A percentile compares a stretch with the other conserved stretches of the same genome.
Evolutionary conservation across 1,139 yeast species (phyloP).

Genomic region (Candida labiduridarum): DNA sequence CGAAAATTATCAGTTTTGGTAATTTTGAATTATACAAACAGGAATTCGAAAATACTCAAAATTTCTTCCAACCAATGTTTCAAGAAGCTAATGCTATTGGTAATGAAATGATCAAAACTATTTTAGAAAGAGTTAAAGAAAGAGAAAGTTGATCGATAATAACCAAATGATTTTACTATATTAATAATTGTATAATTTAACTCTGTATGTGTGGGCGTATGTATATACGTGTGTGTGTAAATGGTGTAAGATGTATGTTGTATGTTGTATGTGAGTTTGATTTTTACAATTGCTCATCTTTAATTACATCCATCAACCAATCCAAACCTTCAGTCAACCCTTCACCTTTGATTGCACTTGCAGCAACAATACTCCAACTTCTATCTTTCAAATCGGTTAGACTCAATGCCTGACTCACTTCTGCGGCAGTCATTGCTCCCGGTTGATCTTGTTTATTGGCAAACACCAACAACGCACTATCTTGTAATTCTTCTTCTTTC

Average conservation of each 20-base stretch:
- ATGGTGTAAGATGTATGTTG: background rate
- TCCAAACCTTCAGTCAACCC: slow-evolving; percentile 95
- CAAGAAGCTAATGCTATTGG: slow-evolving; percentile 88
- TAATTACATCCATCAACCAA: slow-evolving; percentile 95
- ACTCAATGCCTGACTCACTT: slow-evolving; percentile 85
- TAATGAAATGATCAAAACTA: slow-evolving; percentile 95
- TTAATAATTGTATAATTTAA: background rate
- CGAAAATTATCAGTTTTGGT: slow-evolving; percentile 75
- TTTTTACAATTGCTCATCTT: slow-evolving; percentile 75
- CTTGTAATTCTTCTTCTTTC: slow-evolving; percentile 87
- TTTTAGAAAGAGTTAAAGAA: slow-evolving; percentile 54
- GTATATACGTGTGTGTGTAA: slow-evolving; percentile 3
- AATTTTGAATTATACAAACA: slow-evolving; percentile 71
- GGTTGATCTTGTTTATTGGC: slow-evolving; percentile 98
- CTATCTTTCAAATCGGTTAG: slow-evolving; percentile 90
- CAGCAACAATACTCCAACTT: slow-evolving; percentile 97
- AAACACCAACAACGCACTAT: slow-evolving; percentile 88
- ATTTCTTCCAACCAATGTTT: slow-evolving; percentile 81
- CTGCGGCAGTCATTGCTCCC: slow-evolving; percentile 93
- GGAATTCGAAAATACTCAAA: slow-evolving; percentile 77
- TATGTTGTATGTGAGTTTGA: background rate
- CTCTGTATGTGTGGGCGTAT: background rate
- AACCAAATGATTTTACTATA: too few species aligned
- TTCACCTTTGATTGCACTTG: slow-evolving; percentile 95
- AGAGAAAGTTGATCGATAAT: slow-evolving; percentile 24